Percentiles rank a stretch among this genome's conserved stretches.
phyloP scores from a whole-genome alignment of 2,329 filamentous ascomycete species.

The Penicillium capsulatum region DNA sequence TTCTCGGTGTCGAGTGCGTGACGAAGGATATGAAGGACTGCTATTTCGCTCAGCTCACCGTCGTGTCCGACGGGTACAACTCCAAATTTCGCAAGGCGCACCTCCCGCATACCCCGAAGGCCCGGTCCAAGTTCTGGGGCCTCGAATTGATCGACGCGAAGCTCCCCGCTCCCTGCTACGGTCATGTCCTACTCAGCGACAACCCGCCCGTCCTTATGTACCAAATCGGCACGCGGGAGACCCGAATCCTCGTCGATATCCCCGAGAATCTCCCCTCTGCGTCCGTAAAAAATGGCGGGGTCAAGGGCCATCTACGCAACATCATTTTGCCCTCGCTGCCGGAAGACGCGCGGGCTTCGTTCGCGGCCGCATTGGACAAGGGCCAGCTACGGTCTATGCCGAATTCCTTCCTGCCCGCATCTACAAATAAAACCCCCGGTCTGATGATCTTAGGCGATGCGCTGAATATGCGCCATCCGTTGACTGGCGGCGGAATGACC shows the following conservation, averaged over 20 bases:
- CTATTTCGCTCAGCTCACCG: constrained; percentile 84
- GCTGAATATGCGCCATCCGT: constrained; percentile 98
- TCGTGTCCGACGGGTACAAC: constrained; percentile 87
- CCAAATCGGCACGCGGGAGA: constrained; percentile 94
- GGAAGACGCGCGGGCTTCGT: constrained; percentile 64
- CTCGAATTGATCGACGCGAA: constrained; percentile 86
- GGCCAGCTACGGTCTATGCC: constrained; percentile 87
- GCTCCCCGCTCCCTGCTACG: constrained; percentile 69
- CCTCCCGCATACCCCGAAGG: constrained; percentile 61
- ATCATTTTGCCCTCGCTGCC: constrained; percentile 77
- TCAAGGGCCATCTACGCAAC: constrained; percentile 77
- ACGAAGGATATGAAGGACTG: constrained; percentile 64
- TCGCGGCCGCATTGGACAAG: constrained; percentile 70
- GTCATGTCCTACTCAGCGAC: constrained; percentile 81
- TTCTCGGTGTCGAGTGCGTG: constrained; percentile 76
- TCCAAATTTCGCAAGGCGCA: constrained; percentile 86
- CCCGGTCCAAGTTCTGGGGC: constrained; percentile 86
- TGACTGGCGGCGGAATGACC: constrained; percentile 97
- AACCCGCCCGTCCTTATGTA: constrained; percentile 81
- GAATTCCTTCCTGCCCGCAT: constrained; percentile 85
- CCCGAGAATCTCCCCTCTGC: constrained; percentile 73
- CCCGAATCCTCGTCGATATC: constrained; percentile 82
- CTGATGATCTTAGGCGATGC: constrained; percentile 86
- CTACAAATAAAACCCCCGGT: constrained; percentile 65
- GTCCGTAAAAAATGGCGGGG: constrained; percentile 68